Evolutionary conservation across 345 rosid genomes (phyloP).

Genomic region (Ceriops zippeliana): DNA sequence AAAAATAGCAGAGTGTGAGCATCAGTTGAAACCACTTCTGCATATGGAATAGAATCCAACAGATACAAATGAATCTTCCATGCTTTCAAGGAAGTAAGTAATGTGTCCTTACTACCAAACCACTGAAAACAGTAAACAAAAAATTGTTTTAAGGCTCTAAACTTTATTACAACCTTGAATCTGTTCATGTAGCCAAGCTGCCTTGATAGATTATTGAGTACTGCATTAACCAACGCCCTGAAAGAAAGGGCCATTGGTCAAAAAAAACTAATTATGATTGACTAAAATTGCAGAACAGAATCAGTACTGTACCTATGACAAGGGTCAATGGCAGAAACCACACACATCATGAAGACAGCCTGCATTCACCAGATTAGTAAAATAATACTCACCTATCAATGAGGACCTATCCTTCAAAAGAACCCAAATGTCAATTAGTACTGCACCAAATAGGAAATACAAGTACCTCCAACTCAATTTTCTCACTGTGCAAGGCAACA

Average conservation of each 20-base stretch:
- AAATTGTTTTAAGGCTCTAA: neutral
- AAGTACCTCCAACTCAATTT: conserved; percentile 75
- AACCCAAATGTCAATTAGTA: conserved; percentile 2
- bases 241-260: conserved; percentile 21
- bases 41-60: too few relatives aligned
- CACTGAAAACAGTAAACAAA: too few relatives aligned
- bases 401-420: neutral
- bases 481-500: conserved; percentile 82
- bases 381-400: neutral
- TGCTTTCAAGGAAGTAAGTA: too few relatives aligned
- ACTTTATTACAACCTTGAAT: conserved; percentile 51
- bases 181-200: conserved; percentile 67
- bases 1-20: too few relatives aligned
- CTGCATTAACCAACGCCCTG: conserved; percentile 70
- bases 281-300: neutral
- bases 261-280: neutral
- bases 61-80: too few relatives aligned
- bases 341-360: conserved; percentile 90
- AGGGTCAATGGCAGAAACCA: conserved; percentile 73
- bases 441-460: conserved; percentile 8
- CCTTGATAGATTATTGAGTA: conserved; percentile 67
- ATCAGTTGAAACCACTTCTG: too few relatives aligned
- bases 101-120: too few relatives aligned
- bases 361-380: conserved; percentile 33
- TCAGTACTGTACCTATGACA: conserved; percentile 57